These are phyloP conservation scores for Lepidium didymum DNA, from an alignment of 345 rosid species.

Conservation along the genomic window DNA sequence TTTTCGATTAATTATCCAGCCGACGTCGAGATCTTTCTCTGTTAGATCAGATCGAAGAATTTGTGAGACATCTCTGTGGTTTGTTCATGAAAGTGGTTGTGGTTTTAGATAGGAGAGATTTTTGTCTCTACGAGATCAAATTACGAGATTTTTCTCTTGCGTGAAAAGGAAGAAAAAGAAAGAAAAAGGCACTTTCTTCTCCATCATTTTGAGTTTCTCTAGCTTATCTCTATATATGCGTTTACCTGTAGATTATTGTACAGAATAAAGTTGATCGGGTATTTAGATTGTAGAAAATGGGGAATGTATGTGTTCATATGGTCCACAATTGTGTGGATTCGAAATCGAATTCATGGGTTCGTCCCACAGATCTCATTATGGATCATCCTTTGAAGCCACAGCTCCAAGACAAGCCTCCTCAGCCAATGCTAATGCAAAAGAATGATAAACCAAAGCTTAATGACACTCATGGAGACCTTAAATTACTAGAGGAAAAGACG, in stretches of 20 bases:
- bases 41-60: neutral
- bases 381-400: slow-evolving; percentile 26
- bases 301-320: slow-evolving; percentile 43
- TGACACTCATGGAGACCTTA: slow-evolving; percentile 12
- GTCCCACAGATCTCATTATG: slow-evolving; percentile 32
- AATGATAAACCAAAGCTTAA: slow-evolving; percentile 22
- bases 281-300: slow-evolving; percentile 41
- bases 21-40: slow-evolving; percentile 6
- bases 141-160: slow-evolving; percentile 11
- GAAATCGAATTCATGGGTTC: slow-evolving; percentile 34
- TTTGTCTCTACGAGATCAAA: slow-evolving; percentile 11
- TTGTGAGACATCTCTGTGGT: slow-evolving; percentile 8
- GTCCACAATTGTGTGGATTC: slow-evolving; percentile 41
- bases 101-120: slow-evolving; percentile 13
- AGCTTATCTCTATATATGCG: too few species aligned
- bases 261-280: neutral
- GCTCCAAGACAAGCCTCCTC: slow-evolving; percentile 21
- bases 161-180: slow-evolving; percentile 28
- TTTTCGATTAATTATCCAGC: neutral
- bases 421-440: slow-evolving; percentile 37
- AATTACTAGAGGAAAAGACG: slow-evolving; percentile 4
- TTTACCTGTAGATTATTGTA: neutral
- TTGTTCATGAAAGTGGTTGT: slow-evolving; percentile 21
- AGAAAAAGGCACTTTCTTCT: neutral
- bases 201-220: neutral